Percentiles rank a stretch among this genome's conserved stretches.
Conservation (phyloP, 2,329 filamentous ascomycete species). For the Conoideocrella luteorostrata region DNA sequence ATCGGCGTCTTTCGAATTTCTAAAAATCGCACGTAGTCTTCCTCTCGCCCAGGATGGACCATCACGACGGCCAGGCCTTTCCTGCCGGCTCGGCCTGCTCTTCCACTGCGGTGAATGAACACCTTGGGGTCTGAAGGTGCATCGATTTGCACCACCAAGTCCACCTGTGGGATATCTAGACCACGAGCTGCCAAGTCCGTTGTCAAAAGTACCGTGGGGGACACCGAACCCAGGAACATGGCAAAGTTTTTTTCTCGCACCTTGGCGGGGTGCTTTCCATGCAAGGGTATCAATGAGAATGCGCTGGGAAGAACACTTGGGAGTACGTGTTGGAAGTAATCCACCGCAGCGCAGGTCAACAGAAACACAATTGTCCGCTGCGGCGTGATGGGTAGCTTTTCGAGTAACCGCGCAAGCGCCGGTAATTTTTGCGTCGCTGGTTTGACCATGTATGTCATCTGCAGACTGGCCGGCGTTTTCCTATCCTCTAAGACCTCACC, state of each 20-base stretch:
- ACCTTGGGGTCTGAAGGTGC: slow-evolving; percentile 81
- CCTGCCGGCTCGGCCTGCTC: slow-evolving; percentile 83
- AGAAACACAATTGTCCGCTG: slow-evolving; percentile 87
- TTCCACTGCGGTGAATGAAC: slow-evolving; percentile 88
- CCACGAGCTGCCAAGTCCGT: slow-evolving; percentile 89
- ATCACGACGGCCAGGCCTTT: slow-evolving; percentile 81
- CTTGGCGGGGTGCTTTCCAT: slow-evolving; percentile 86
- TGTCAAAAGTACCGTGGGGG: slow-evolving; percentile 76
- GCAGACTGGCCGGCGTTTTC: slow-evolving; percentile 83
- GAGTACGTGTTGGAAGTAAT: slow-evolving; percentile 83
- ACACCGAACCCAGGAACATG: slow-evolving; percentile 67
- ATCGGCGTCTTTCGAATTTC: slow-evolving; percentile 84
- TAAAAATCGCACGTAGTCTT: slow-evolving; percentile 84
- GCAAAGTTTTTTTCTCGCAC: slow-evolving; percentile 84
- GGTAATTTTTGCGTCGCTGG: slow-evolving; percentile 77
- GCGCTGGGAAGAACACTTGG: slow-evolving; percentile 62
- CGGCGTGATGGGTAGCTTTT: slow-evolving; percentile 63
- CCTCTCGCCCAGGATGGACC: slow-evolving; percentile 76
- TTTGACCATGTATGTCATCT: slow-evolving; percentile 77
- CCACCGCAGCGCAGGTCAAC: slow-evolving; percentile 88
- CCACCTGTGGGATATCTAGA: slow-evolving; percentile 85
- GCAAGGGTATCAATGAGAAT: slow-evolving; percentile 71
- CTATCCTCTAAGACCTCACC: slow-evolving; percentile 69
- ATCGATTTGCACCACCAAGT: slow-evolving; percentile 85
- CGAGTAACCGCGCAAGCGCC: slow-evolving; percentile 63